A percentile compares a stretch with the other conserved stretches of the same genome.
These are phyloP conservation scores for Linnemannia schmuckeri DNA, from an alignment of 192 early-diverging fungal genomes.

Conservation along the genomic window DNA sequence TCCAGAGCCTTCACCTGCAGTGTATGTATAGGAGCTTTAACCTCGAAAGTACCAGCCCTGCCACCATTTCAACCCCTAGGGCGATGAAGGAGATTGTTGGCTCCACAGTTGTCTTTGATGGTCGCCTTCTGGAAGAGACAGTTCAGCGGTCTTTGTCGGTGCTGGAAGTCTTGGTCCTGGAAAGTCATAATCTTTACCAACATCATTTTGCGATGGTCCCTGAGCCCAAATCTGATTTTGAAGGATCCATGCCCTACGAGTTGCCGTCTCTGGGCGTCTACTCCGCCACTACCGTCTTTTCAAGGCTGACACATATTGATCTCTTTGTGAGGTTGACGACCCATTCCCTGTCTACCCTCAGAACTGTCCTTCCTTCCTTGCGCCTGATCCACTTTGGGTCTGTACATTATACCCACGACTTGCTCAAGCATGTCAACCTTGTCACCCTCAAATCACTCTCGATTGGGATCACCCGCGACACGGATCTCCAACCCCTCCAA, in stretches of 20 bases:
- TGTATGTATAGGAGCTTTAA: background rate
- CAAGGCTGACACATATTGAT: background rate
- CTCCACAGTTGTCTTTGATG: background rate
- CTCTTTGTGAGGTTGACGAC: background rate
- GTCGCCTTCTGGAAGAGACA: background rate
- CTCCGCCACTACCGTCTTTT: background rate
- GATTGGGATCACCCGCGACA: background rate
- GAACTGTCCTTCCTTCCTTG: background rate
- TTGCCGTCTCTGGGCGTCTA: background rate
- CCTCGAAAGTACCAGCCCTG: background rate
- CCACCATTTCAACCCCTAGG: background rate
- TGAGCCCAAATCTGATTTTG: background rate
- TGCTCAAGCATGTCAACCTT: background rate
- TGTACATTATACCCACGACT: background rate
- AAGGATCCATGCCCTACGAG: background rate
- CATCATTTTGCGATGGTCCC: background rate
- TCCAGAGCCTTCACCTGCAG: background rate
- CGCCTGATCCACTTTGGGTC: conserved; percentile 3
- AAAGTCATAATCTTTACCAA: background rate
- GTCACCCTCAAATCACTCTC: background rate
- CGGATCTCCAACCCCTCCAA: background rate
- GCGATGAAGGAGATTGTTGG: background rate
- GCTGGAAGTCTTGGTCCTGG: background rate
- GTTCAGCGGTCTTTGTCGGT: background rate
- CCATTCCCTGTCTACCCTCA: background rate